Evolutionary conservation across 768 basidiomycete genomes (phyloP), one percentile per base, ranked within the genome.

Genomic region (Macrocybe gigantea): DNA sequence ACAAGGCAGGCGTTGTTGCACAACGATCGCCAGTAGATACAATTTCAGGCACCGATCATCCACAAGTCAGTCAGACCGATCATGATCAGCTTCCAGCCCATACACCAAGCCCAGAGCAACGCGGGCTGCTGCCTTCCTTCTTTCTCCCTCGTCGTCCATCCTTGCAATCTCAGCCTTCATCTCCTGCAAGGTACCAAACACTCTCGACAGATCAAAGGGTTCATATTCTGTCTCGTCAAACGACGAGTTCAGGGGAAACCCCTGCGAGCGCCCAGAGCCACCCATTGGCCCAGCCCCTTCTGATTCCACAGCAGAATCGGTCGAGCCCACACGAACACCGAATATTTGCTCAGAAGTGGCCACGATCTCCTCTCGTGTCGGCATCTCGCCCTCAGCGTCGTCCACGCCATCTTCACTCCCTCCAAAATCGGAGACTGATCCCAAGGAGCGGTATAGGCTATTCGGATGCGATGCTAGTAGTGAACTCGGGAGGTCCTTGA

Each of bases 51-150:
- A 46, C 36, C 32, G 10, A 14, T 37, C 33, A 29, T 13, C 11
- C n/a, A 47, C 22, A 22, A 22, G 22, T 22, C 22, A 22, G 22
- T 22, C 22, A 29, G 12, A 7, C 7, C 7, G 15, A n/a, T 33
- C 11, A 5, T 14, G 39, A 45, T 56, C 56, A 9, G 55, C 58
- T 47, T 75, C 71, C 45, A 89, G 64, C 2, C 85, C 87, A 62
- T 87, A 84, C 5, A 83, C 85, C 44, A 90, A 63, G 1, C 84
- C 84, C 0, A 90, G 67, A 15, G 88, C 85, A 14, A 86, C 84
- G 40, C 71, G 69, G 6, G 88, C 88, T 0, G 88, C 88, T 22
- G 85, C 81, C 55, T 69, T 77, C 54, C 83, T 69, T 53, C 80
- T 70, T 64, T 85, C 84, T 15, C 70, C 72, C 53, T 82, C 78